Evolutionary conservation across 1,139 yeast species (phyloP), one percentile per base, ranked within the genome.

Genomic region (Petasospora fabianii): DNA sequence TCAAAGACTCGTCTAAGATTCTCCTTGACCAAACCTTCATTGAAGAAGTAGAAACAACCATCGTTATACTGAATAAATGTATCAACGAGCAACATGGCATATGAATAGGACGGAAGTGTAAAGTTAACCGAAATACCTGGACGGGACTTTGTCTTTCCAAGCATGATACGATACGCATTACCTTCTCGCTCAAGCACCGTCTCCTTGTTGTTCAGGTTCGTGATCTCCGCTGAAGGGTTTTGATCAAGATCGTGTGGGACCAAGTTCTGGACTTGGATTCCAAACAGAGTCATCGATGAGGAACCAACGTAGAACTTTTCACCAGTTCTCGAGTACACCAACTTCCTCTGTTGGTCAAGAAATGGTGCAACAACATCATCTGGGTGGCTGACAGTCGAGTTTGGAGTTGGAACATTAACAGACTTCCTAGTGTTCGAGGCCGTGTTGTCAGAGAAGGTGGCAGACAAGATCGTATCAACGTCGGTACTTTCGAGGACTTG

Each of bases 41-140:
- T 86, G 64, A 85, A 84, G 55, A 85, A 85, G 60, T 86, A 86
- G 58, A 84, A 86, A 52, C 95, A 84, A 1, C 92, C 94, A 56
- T 84, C 92, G 52, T 85, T 81, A 55, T 83, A 85, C 38, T 81
- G 80, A 43, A 84, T 75, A 51, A 85, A 85, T 0, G 86, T 80
- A 53, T 83, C 92, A 13, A 84, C 84, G 41, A 84, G 65, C 12
- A 80, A 60, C 73, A 82, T 73, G 6, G 95, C 92, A 53, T 83
- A 81, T 3, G 87, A 78, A 50, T 82, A 84, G 11, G 87, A 75
- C 0, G 96, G 95, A 24, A 84, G 64, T 1, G 85, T 73, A 54
- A 83, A 75, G 50, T 80, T 78, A 16, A 81, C 82, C 16, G 82
- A 71, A 4, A 80, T 66, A 6, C 85, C 85, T 0, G 85, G 84